Percentiles rank a stretch among this genome's conserved stretches.
Conservation (phyloP, 108 stramenopile species). For the Cyclotella atomus region DNA sequence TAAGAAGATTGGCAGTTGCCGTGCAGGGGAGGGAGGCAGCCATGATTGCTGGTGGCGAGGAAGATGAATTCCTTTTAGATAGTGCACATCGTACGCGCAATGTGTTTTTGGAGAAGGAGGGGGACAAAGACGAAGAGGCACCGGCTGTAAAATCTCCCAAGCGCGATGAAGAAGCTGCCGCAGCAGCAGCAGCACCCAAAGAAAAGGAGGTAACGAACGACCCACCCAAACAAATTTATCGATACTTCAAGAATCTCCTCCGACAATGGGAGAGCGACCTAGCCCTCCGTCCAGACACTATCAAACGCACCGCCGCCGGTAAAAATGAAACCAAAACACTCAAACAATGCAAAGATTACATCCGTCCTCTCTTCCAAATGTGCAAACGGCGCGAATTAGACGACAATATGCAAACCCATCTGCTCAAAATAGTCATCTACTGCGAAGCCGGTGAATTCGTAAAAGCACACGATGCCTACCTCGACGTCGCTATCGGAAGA, state of each 20-base stretch:
- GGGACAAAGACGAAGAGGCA: neutral
- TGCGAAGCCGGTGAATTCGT: conserved; percentile 94
- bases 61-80: conserved; percentile 78
- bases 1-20: conserved; percentile 57
- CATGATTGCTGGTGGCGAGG: conserved; percentile 55
- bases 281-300: conserved; percentile 62
- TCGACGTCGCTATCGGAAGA: conserved; percentile 94
- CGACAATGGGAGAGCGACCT: conserved; percentile 91
- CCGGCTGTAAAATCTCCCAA: neutral
- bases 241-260: conserved; percentile 85
- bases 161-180: neutral
- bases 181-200: neutral
- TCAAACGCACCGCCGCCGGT: conserved; percentile 68
- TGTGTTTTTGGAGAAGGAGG: conserved; percentile 65
- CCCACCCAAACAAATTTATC: conserved; percentile 73
- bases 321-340: conserved; percentile 90
- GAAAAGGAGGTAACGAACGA: conserved; percentile 34
- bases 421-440: conserved; percentile 87
- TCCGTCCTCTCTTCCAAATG: conserved; percentile 89
- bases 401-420: conserved; percentile 52
- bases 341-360: conserved; percentile 97
- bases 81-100: conserved; percentile 82
- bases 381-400: conserved; percentile 72
- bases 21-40: conserved; percentile 57
- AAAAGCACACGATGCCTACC: conserved; percentile 93